phyloP scores from a whole-genome alignment of 169 alveolate species.

The Cryptosporidium meleagridis region DNA sequence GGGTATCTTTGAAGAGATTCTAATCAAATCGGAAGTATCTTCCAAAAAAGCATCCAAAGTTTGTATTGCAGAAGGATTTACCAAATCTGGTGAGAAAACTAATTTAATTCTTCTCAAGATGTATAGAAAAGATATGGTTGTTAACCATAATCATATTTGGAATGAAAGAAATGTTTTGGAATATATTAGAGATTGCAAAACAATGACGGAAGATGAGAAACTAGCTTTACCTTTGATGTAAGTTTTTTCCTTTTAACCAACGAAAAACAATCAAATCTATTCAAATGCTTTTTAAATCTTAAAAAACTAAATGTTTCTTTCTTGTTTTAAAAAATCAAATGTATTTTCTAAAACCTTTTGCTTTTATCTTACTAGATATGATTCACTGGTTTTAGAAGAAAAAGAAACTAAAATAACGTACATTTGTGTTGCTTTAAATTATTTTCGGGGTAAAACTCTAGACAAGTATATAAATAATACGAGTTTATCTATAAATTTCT shows the following conservation, averaged over 20 bases:
- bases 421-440: constrained; percentile 46
- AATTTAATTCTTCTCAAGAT: constrained; percentile 20
- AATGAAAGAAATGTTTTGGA: constrained; percentile 52
- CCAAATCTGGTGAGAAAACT: neutral
- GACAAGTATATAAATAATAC: constrained; percentile 1
- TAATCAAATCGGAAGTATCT: neutral
- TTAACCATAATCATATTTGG: constrained; percentile 31
- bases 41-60: constrained; percentile 27
- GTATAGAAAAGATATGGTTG: constrained; percentile 39
- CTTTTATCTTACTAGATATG: constrained; percentile 4
- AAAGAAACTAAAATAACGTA: neutral
- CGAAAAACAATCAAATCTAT: too few species aligned
- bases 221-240: constrained; percentile 22
- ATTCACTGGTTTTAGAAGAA: constrained; percentile 32
- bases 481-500: neutral
- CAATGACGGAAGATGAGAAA: neutral
- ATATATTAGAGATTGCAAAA: constrained; percentile 7
- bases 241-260: neutral
- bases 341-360: neutral
- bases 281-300: neutral
- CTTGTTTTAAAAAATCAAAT: too few species aligned
- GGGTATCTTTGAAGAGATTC: neutral
- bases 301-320: too few species aligned
- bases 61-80: constrained; percentile 21
- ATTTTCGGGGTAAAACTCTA: constrained; percentile 18